These are phyloP conservation scores for Scenedesmus sp. DNA, from an alignment of 163 green algal species.

Conservation along the genomic window DNA sequence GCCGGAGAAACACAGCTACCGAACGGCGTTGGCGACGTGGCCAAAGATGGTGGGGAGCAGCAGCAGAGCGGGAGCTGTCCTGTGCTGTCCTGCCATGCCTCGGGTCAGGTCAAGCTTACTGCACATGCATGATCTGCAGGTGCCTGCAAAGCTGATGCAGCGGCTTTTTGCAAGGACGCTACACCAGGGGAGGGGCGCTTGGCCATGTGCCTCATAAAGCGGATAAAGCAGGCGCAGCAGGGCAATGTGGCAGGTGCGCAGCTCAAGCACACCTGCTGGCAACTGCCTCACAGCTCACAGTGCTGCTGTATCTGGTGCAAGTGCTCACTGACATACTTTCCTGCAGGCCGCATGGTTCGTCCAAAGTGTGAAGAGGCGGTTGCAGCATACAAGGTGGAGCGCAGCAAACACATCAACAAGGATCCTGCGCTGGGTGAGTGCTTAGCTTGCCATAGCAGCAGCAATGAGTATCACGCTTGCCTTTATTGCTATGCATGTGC, in stretches of 20 bases:
- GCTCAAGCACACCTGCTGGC: neutral
- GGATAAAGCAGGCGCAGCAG: constrained; percentile 61
- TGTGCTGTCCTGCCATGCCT: neutral
- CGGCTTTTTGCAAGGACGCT: constrained; percentile 71
- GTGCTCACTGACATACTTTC: neutral
- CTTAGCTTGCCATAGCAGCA: neutral
- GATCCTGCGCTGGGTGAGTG: constrained; percentile 81
- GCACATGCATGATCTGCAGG: constrained; percentile 53
- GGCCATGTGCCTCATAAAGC: constrained; percentile 67
- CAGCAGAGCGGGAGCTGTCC: neutral
- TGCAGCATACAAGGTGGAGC: constrained; percentile 77
- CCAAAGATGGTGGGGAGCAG: constrained; percentile 45
- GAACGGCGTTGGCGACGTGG: constrained; percentile 68
- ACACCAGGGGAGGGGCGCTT: constrained; percentile 66
- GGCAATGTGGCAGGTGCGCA: constrained; percentile 67
- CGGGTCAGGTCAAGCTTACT: neutral
- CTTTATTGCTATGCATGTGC: neutral
- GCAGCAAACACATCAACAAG: constrained; percentile 83
- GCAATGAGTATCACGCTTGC: neutral
- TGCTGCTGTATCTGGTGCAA: neutral
- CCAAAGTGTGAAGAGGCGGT: constrained; percentile 74
- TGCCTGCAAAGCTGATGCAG: constrained; percentile 64
- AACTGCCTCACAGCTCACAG: neutral
- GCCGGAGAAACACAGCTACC: constrained; percentile 59
- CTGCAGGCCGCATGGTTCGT: constrained; percentile 69